These are phyloP conservation scores for Naganishia randhawae DNA, from an alignment of 768 basidiomycete species.

Conservation along the genomic window DNA sequence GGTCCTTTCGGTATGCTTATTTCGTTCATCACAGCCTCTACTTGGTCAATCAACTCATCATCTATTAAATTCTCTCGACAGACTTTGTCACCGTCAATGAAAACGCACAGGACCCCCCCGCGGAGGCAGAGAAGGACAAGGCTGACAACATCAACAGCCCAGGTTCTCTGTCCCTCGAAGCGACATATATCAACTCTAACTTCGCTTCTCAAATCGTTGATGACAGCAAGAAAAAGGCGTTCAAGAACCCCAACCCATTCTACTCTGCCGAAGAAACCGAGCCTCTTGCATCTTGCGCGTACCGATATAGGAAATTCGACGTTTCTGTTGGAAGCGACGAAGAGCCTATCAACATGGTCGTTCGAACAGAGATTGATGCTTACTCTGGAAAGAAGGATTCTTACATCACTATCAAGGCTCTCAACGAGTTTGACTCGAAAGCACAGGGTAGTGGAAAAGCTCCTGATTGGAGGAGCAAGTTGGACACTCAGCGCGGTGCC, in stretches of 20 bases:
- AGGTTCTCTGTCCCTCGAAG: slow-evolving; percentile 88
- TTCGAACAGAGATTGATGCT: slow-evolving; percentile 94
- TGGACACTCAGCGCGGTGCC: slow-evolving; percentile 93
- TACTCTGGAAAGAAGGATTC: slow-evolving; percentile 63
- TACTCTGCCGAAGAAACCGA: slow-evolving; percentile 82
- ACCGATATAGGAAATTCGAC: slow-evolving; percentile 93
- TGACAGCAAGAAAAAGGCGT: slow-evolving; percentile 67
- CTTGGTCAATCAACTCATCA: not conserved
- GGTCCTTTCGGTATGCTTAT: slow-evolving; percentile 70
- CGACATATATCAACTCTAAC: slow-evolving; percentile 98
- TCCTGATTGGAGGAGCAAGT: slow-evolving; percentile 96
- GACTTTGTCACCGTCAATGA: slow-evolving; percentile 97
- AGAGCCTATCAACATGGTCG: slow-evolving; percentile 67
- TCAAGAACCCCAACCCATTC: slow-evolving; percentile 90
- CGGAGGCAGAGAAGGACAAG: slow-evolving; percentile 61
- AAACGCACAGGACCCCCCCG: slow-evolving; percentile 86
- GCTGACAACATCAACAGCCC: slow-evolving; percentile 85
- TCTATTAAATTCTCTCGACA: slow-evolving; percentile 20
- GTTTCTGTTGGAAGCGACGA: slow-evolving; percentile 86
- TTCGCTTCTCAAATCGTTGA: slow-evolving; percentile 93
- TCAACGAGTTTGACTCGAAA: slow-evolving; percentile 94
- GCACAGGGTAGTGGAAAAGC: slow-evolving; percentile 87
- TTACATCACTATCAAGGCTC: slow-evolving; percentile 82
- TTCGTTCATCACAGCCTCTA: not conserved
- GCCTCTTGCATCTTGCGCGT: slow-evolving; percentile 90